A percentile compares a stretch with the other conserved stretches of the same genome.
These are phyloP conservation scores for Chlamydomonas incerta DNA, from an alignment of 139 green algal genomes.

Conservation along the genomic window DNA sequence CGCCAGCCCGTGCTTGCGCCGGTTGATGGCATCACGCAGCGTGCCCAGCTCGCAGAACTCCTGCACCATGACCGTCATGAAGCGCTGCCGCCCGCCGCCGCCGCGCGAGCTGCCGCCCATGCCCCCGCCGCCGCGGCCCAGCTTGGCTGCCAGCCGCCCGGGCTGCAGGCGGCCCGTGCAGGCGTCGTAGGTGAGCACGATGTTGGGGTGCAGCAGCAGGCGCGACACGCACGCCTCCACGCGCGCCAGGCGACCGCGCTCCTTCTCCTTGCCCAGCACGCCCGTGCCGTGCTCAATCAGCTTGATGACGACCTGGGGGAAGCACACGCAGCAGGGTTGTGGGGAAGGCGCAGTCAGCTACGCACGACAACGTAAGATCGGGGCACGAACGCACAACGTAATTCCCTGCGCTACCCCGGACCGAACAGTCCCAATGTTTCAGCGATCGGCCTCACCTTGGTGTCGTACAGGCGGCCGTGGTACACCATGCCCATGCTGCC, in stretches of 20 bases:
- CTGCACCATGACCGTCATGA: conserved; percentile 64
- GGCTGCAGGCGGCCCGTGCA: conserved; percentile 45
- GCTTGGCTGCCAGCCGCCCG: conserved; percentile 1
- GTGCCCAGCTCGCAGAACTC: conserved; percentile 51
- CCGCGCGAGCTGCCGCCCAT: background rate
- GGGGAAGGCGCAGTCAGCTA: no score
- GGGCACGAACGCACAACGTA: no score
- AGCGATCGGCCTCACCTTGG: conserved; percentile 4
- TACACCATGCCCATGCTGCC: conserved; percentile 65
- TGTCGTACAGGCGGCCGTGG: conserved; percentile 53
- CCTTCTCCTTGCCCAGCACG: conserved; percentile 57
- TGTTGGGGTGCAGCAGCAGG: conserved; percentile 57
- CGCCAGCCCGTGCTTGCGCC: conserved; percentile 24
- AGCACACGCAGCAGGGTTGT: no score
- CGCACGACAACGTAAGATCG: no score
- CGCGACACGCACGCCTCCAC: conserved; percentile 46
- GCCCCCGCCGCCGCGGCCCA: conserved; percentile 4
- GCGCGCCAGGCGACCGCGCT: conserved; percentile 41
- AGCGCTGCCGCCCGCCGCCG: conserved; percentile 36
- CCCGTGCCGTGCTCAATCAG: conserved; percentile 60
- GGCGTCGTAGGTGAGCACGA: conserved; percentile 58
- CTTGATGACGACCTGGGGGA: conserved; percentile 55
- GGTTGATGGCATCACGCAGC: conserved; percentile 38
- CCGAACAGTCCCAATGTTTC: no score
- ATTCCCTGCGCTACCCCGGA: no score